These are phyloP conservation scores for Rhizopus sp. DNA, from an alignment of 371 early-diverging fungal genomes.

Conservation along the genomic window DNA sequence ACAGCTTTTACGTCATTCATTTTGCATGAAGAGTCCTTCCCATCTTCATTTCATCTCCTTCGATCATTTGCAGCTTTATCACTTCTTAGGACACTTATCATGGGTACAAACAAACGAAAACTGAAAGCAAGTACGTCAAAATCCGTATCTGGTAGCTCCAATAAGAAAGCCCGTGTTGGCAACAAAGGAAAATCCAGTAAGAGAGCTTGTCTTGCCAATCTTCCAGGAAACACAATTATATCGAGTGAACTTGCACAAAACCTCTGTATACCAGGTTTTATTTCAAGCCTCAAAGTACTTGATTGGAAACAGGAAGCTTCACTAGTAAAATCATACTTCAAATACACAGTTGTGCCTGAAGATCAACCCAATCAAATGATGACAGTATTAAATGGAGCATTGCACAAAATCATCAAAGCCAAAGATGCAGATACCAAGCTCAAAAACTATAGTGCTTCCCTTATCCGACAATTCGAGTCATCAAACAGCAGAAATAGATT, in stretches of 20 bases:
- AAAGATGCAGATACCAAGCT: constrained; percentile 17
- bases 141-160: constrained; percentile 9
- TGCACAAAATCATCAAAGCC: constrained; percentile 12
- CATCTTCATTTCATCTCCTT: no score
- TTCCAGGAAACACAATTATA: constrained; percentile 16
- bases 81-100: no score
- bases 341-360: constrained; percentile 10
- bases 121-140: constrained; percentile 12
- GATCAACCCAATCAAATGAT: constrained; percentile 7
- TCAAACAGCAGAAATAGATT: constrained; percentile 12
- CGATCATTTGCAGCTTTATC: no score
- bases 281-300: constrained; percentile 15
- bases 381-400: constrained; percentile 11
- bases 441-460: constrained; percentile 17
- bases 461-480: constrained; percentile 15
- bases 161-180: no score
- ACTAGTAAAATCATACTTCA: constrained; percentile 20
- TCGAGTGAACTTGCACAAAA: constrained; percentile 12
- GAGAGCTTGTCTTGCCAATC: constrained; percentile 14
- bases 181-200: no score
- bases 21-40: no score
- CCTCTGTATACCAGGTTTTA: constrained; percentile 11
- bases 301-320: constrained; percentile 18
- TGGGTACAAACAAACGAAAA: no score
- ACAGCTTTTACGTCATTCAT: no score